Conservation (phyloP, 768 basidiomycete genomes). For the Leucogyrophana mollusca region DNA sequence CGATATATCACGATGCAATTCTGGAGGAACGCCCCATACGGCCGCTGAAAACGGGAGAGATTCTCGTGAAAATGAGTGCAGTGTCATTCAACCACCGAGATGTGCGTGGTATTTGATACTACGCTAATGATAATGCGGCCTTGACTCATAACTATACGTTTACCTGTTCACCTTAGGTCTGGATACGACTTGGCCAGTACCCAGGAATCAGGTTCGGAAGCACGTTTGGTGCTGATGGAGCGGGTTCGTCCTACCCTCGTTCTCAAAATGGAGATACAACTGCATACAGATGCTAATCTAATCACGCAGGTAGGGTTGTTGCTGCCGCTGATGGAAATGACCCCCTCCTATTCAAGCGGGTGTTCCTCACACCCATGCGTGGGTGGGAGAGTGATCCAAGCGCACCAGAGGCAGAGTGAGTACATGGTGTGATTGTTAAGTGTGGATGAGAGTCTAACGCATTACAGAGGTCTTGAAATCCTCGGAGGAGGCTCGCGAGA, state of each 20-base stretch:
- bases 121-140: background rate
- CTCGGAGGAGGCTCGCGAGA: slow-evolving; percentile 58
- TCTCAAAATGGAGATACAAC: too few relatives aligned
- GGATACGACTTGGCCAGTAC: slow-evolving; percentile 71
- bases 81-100: slow-evolving; percentile 80
- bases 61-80: slow-evolving; percentile 67
- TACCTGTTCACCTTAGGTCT: slow-evolving; percentile 45
- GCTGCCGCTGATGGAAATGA: slow-evolving; percentile 54
- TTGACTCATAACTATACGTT: background rate
- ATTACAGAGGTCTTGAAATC: slow-evolving; percentile 52
- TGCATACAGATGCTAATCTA: background rate
- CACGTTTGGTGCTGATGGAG: slow-evolving; percentile 71
- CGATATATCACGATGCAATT: slow-evolving; percentile 55
- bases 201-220: slow-evolving; percentile 59
- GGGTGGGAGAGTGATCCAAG: slow-evolving; percentile 72
- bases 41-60: slow-evolving; percentile 49
- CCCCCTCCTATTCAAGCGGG: slow-evolving; percentile 56
- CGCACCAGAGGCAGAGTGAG: slow-evolving; percentile 65
- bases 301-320: slow-evolving; percentile 55
- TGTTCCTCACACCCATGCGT: slow-evolving; percentile 73
- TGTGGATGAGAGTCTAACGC: background rate
- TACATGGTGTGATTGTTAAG: background rate
- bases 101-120: slow-evolving; percentile 31
- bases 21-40: slow-evolving; percentile 52
- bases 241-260: slow-evolving; percentile 43